Base-by-base conservation (phyloP, 208 protist genomes). In the Naegleria fowleri region DNA sequence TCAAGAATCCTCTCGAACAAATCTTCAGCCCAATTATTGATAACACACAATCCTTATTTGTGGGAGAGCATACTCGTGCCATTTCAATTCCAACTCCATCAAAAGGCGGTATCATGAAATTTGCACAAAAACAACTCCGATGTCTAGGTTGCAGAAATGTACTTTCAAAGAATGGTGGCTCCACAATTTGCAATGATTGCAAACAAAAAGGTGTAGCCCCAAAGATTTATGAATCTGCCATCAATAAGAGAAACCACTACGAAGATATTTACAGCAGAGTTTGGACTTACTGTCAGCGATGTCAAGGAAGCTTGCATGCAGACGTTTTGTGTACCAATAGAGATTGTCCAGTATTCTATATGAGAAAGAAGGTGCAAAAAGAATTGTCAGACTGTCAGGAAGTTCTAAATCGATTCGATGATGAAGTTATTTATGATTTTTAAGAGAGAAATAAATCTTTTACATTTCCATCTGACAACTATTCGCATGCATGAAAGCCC, bases 271-370 rank as follows among this genome's bases (percentile, higher is more conserved):
- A 98, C 92, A 94, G 96, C 5, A 93, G 96, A 86, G 95, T 99
- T 33, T 99, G 99, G 99, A 99, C 98, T 51, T 97, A 99, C 94
- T 99, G 99, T 94, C 99, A 99, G 94, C 95, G 98, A 83, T 99
- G 98, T 93, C 98, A 99, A 92, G 98, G 98, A 33, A 98, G 96
- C 13, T 92, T 99, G 9, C 97, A 99, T 93, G 96, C 99, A 92
- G 98, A 99, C 51, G 98, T 99, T 83, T 96, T 98, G 16, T 98
- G 96, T 94, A 95, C 96, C 19, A 99, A 96, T 92, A 94, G 96
- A 59, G 99, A 99, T 93, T 99, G 99, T 94, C 99, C 99, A 5
- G 99, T 99, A 36, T 99, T 99, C 94, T 99, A 99, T 95, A 98
- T 99, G 96, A 96, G 99, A 86, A 99, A 98, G 90, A 99, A 99